A percentile compares a stretch with the other conserved stretches of the same genome.
phyloP scores from a whole-genome alignment of 1,284 basidiomycete species.

The Boletellus sp. region DNA sequence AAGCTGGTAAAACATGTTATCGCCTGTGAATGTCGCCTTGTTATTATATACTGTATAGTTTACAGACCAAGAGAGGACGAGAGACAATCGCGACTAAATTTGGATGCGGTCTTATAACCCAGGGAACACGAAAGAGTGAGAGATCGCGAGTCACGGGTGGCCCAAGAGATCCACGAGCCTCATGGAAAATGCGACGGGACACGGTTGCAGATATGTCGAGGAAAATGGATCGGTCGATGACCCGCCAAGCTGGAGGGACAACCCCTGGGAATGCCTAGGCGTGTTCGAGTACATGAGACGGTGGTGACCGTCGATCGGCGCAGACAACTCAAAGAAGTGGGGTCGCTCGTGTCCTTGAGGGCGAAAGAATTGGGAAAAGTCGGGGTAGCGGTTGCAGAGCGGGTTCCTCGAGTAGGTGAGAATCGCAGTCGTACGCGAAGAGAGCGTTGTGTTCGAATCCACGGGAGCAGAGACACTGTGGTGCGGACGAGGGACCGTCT shows the following conservation, averaged over 20 bases:
- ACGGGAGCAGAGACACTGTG: constrained; percentile 7
- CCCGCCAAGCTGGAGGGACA: constrained; percentile 1
- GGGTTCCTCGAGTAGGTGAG: constrained; percentile 31
- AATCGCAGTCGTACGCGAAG: background rate
- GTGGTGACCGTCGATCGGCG: background rate
- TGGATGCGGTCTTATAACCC: background rate
- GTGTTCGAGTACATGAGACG: background rate
- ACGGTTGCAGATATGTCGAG: constrained; percentile 6
- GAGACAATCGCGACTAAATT: background rate
- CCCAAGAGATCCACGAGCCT: constrained; percentile 17
- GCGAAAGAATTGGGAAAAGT: constrained; percentile 32
- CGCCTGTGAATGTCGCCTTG: constrained; percentile 1
- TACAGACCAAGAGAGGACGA: constrained; percentile 12
- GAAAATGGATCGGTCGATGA: background rate
- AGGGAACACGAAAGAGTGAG: background rate
- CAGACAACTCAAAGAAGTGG: constrained; percentile 1
- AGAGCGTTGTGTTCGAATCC: background rate
- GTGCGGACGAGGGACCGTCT: background rate
- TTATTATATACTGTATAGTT: constrained; percentile 5
- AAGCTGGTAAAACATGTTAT: constrained; percentile 1
- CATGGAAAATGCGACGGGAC: constrained; percentile 23
- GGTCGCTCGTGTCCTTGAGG: constrained; percentile 14
- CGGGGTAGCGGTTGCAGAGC: constrained; percentile 31
- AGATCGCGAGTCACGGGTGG: background rate
- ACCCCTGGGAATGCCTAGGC: background rate